Evolutionary conservation across 768 basidiomycete species (phyloP), one percentile per base, ranked within the genome.

Genomic region (Tremella fuciformis): DNA sequence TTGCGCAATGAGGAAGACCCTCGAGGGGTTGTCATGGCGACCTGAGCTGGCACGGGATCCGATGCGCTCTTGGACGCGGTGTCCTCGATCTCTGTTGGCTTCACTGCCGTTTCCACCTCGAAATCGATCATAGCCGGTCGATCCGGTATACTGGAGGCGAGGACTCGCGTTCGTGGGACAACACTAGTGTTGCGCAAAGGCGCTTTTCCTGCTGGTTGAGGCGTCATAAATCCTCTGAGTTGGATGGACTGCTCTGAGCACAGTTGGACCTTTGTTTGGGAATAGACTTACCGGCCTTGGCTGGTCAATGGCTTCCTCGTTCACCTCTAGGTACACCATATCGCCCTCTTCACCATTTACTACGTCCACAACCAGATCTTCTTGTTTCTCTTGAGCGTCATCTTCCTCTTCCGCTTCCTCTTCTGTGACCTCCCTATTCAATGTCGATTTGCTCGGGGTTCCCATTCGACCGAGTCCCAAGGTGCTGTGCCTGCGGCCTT

Each of bases 331-430:
- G 49, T 74, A 71, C 8, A 70, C 63, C 38, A 62, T 53, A 50
- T 76, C 71, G 11, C 71, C 71, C 41, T 68, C 67, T 49, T 69
- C 74, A 13, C 60, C 62, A 13, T 71, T 50, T 4, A 62, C 63
- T 19, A 69, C 57, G 38, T 68, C 69, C 11, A 70, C 51, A 22
- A 62, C 38, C 19, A 42, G 24, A 24, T 62, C 60, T 22, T 56
- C 63, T 24, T 62, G 34, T 0, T 25, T 49, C 16, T 62, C 63
- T 22, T 67, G 59, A 11, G 39, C 51, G 37, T 60, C 51, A 13
- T 62, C 61, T 2, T 63, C 49, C 40, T 67, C 55, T 24, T 55
- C 64, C 22, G 48, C n/a, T n/a, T 6, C 49, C 15, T 59, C 37
- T 37, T 53, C 59, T 34, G 29, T 25, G 7, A 21, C 21, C 13